A percentile compares a stretch with the other conserved stretches of the same genome.
Evolutionary conservation across 139 green algal genomes (phyloP).

Genomic region (Ettlia oleoabundans): DNA sequence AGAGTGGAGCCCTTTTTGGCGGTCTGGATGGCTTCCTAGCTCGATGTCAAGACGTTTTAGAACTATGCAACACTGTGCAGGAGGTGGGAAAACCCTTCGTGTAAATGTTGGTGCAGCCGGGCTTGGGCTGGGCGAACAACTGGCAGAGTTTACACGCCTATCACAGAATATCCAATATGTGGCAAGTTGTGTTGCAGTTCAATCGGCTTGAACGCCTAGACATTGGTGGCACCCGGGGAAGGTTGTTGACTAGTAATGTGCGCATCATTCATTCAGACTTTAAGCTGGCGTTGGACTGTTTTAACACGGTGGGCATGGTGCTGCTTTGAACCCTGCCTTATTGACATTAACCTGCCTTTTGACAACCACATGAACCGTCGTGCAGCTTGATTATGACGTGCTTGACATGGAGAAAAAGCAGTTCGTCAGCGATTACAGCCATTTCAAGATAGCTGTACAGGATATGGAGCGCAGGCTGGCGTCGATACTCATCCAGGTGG

Average conservation of each 20-base stretch:
- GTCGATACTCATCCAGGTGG: constrained; percentile 82
- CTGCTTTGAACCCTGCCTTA: too few species aligned
- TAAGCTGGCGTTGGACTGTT: constrained; percentile 67
- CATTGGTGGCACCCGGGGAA: constrained; percentile 85
- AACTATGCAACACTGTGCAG: constrained; percentile 73
- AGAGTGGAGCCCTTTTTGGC: constrained; percentile 79
- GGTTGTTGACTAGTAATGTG: constrained; percentile 75
- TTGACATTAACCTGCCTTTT: too few species aligned
- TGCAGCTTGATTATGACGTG: constrained; percentile 82
- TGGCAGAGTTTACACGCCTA: too few species aligned
- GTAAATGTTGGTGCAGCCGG: neutral
- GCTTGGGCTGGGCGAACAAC: too few species aligned
- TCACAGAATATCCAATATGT: too few species aligned
- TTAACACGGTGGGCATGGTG: constrained; percentile 44
- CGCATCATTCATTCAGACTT: constrained; percentile 85
- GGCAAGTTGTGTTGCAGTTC: constrained; percentile 72
- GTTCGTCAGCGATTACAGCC: constrained; percentile 79
- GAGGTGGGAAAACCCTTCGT: neutral
- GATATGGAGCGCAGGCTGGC: constrained; percentile 89
- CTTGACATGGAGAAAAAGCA: constrained; percentile 74
- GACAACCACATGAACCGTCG: too few species aligned
- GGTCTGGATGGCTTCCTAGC: constrained; percentile 86
- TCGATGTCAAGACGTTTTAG: constrained; percentile 86
- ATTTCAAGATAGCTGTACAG: constrained; percentile 67
- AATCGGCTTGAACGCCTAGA: constrained; percentile 88